Conservation (phyloP, 768 basidiomycete genomes). For the Kwoniella dendrophila region DNA sequence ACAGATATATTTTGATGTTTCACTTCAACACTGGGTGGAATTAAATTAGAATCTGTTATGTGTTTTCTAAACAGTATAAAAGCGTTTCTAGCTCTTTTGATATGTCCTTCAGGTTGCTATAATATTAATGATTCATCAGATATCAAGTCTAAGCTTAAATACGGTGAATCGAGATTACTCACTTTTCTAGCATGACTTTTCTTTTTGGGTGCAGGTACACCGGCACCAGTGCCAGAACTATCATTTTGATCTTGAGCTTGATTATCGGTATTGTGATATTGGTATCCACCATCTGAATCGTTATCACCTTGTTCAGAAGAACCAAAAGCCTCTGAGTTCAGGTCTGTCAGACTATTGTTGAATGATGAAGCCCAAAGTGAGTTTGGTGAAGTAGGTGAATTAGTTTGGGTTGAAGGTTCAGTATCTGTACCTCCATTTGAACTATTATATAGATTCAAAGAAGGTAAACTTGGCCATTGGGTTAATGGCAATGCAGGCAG, state of each 20-base stretch:
- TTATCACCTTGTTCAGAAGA: slow-evolving; percentile 11
- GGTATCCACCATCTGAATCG: slow-evolving; percentile 12
- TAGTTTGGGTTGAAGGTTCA: slow-evolving; percentile 11
- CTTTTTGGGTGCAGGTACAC: slow-evolving; percentile 42
- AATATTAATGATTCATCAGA: background rate
- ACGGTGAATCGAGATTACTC: slow-evolving; percentile 1
- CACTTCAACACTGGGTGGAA: slow-evolving; percentile 53
- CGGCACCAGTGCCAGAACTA: slow-evolving; percentile 3
- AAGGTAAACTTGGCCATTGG: background rate
- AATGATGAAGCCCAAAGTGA: slow-evolving; percentile 9
- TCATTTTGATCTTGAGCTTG: background rate
- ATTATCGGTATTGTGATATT: background rate
- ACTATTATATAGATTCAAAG: background rate
- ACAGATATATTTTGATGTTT: slow-evolving; percentile 57
- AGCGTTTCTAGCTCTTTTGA: slow-evolving; percentile 56
- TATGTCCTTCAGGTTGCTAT: slow-evolving; percentile 55
- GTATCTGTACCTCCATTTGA: slow-evolving; percentile 3
- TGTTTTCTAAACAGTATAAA: slow-evolving; percentile 57
- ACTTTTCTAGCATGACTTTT: slow-evolving; percentile 55
- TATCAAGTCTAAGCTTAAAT: slow-evolving; percentile 8
- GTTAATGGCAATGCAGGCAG: background rate
- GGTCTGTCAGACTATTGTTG: slow-evolving; percentile 12
- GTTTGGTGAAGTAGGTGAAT: slow-evolving; percentile 13
- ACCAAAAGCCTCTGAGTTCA: slow-evolving; percentile 14
- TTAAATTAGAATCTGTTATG: slow-evolving; percentile 55